Evolutionary conservation across 805 yeast species (phyloP).

Genomic region (Saccharomyces jurei): DNA sequence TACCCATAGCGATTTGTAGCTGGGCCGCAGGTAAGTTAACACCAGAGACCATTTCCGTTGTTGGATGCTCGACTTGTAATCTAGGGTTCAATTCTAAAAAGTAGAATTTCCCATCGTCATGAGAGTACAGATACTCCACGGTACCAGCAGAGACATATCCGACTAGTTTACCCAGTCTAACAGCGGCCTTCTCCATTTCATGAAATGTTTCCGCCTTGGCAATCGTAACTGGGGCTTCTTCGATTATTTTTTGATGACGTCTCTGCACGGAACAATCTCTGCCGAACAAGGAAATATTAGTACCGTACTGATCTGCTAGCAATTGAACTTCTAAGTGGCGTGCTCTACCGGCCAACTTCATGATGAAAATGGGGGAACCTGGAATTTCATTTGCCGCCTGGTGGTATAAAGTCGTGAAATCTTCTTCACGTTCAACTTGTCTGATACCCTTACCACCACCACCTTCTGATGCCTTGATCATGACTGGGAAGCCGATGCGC

Average conservation of each 20-base stretch:
- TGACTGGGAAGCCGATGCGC: slow-evolving; percentile 91
- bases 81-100: slow-evolving; percentile 96
- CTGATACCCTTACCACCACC: slow-evolving; percentile 99
- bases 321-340: slow-evolving; percentile 97
- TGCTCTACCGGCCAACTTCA: slow-evolving; percentile 95
- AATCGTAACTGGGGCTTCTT: slow-evolving; percentile 97
- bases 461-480: slow-evolving; percentile 99
- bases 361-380: slow-evolving; percentile 96
- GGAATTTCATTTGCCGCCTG: slow-evolving; percentile 98
- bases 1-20: slow-evolving; percentile 98
- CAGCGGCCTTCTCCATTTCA: slow-evolving; percentile 95
- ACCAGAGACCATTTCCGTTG: slow-evolving; percentile 98
- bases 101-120: slow-evolving; percentile 89
- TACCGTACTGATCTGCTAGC: slow-evolving; percentile 96
- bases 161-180: slow-evolving; percentile 89
- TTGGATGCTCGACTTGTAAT: slow-evolving; percentile 99
- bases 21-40: slow-evolving; percentile 98
- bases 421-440: slow-evolving; percentile 79
- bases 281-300: slow-evolving; percentile 93
- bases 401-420: slow-evolving; percentile 66
- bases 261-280: slow-evolving; percentile 99
- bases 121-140: slow-evolving; percentile 92
- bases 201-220: slow-evolving; percentile 81
- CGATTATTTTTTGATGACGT: slow-evolving; percentile 97
- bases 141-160: slow-evolving; percentile 99